These are phyloP conservation scores for Noccaea bulbosa DNA, from an alignment of 345 rosid genomes.

Conservation along the genomic window DNA sequence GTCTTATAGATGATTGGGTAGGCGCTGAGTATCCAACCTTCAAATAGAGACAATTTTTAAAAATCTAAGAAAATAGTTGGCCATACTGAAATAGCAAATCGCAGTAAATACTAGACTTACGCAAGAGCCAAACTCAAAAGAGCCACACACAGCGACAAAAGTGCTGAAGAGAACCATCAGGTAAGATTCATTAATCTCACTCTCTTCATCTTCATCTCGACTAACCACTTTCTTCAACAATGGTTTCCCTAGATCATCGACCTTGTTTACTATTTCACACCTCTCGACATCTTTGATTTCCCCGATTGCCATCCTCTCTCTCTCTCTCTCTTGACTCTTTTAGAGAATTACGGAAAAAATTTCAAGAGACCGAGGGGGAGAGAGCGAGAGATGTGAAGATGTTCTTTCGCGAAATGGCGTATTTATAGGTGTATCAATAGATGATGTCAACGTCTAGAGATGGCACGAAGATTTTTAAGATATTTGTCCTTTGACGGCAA, in stretches of 20 bases:
- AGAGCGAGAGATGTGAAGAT: conserved; percentile 32
- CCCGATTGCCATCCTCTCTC: conserved; percentile 50
- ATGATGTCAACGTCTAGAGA: conserved; percentile 14
- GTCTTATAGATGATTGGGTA: conserved; percentile 75
- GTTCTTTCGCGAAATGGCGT: conserved; percentile 14
- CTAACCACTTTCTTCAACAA: conserved; percentile 40
- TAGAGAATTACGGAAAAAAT: background rate
- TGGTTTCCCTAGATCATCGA: conserved; percentile 55
- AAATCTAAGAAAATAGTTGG: conserved; percentile 17
- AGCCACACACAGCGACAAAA: conserved; percentile 83
- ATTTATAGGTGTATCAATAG: conserved; percentile 34
- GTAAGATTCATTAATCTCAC: conserved; percentile 49
- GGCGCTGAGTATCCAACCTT: conserved; percentile 99
- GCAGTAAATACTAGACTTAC: conserved; percentile 54
- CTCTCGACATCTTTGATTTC: conserved; percentile 54
- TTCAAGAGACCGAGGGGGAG: conserved; percentile 6
- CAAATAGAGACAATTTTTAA: conserved; percentile 43
- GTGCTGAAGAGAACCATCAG: conserved; percentile 76
- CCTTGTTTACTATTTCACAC: conserved; percentile 46
- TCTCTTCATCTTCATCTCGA: conserved; percentile 38
- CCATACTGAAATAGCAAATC: background rate
- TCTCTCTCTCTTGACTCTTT: conserved; percentile 14
- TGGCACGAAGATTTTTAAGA: conserved; percentile 41
- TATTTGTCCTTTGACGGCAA: conserved; percentile 45
- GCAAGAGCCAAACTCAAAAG: conserved; percentile 90